These are phyloP conservation scores for Phaeophleospora eucalypticola DNA, from an alignment of 2,329 filamentous ascomycete genomes.

Conservation along the genomic window DNA sequence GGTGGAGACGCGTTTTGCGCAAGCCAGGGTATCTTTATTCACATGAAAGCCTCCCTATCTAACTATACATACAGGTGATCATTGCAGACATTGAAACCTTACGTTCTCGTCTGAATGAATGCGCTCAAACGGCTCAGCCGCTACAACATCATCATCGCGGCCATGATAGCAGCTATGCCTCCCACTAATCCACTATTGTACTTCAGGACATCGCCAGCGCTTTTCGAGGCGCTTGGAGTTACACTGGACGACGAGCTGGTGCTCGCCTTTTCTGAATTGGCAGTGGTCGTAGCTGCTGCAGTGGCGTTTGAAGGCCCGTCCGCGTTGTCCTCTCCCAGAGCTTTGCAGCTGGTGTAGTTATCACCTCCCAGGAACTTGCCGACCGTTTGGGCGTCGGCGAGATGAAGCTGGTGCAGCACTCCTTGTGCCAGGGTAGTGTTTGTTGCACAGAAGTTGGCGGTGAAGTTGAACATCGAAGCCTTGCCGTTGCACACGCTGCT, in stretches of 20 bases:
- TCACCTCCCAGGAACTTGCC: slow-evolving; percentile 18
- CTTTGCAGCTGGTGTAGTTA: slow-evolving; percentile 19
- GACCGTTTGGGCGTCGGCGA: slow-evolving; percentile 14
- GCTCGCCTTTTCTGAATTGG: neutral
- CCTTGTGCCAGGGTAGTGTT: slow-evolving; percentile 8
- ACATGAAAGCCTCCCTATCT: too few relatives aligned
- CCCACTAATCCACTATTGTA: neutral
- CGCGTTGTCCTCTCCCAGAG: slow-evolving; percentile 11
- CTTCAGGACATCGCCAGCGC: neutral
- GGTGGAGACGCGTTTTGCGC: too few relatives aligned
- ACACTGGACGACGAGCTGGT: too few relatives aligned
- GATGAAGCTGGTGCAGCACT: slow-evolving; percentile 16
- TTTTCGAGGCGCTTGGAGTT: neutral
- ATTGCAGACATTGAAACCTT: too few relatives aligned
- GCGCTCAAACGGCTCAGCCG: too few relatives aligned
- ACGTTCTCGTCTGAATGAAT: too few relatives aligned
- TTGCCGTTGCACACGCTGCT: slow-evolving; percentile 16
- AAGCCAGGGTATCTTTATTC: too few relatives aligned
- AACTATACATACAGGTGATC: too few relatives aligned
- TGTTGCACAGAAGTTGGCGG: slow-evolving; percentile 20
- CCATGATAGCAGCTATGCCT: neutral
- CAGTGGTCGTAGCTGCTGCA: neutral
- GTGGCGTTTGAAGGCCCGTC: slow-evolving; percentile 9
- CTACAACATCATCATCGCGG: neutral
- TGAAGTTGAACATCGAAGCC: slow-evolving; percentile 19